Base-by-base conservation (phyloP, 805 yeast genomes). In the Starmerella potacharoeniae region DNA sequence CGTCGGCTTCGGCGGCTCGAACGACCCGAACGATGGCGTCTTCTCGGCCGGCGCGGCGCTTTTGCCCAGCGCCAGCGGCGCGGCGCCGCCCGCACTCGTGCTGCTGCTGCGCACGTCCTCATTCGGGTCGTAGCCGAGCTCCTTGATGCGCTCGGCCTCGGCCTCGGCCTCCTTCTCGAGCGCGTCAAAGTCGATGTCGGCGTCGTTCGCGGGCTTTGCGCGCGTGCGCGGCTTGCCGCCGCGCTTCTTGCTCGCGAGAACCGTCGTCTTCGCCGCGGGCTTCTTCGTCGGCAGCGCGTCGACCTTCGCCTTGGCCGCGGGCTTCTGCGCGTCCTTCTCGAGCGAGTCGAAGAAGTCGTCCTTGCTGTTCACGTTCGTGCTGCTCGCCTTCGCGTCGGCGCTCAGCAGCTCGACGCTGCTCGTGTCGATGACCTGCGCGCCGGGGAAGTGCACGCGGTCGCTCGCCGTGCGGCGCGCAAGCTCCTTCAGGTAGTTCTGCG, bases 331-430 rank as follows among this genome's bases (percentile, higher is more conserved):
- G 36, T 62, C 53, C 22, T 55, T 87, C 55, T 86, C 87, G 93
- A 96, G 90, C 66, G 81, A 83, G 53, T 93, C 78, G 71, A 93
- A 93, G 69, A 93, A 93, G 70, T 88, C 96, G 69, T 89, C 96
- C 30, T 72, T 66, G 30, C 60, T 49, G 29, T 62, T 31, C 9
- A 64, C 66, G 22, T 62, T 56, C 35, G 62, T 48, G 49, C 54
- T 58, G 37, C 57, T 44, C 22, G 58, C 56, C 16, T 59, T n/a
- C 30, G 62, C 59, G 11, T 22, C 56, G 4, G 36, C 29, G 40
- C 31, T 47, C 40, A 52, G 54, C 42, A 31, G 40, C 16, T 55
- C 16, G 16, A 31, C 33, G 31, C 55, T 44, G 53, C 59, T 31
- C 29, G 49, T 6, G 64, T 58, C 45, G 62, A 55, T 51, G 62